These are phyloP conservation scores for Backusella parvicylindrica DNA, from an alignment of 192 early-diverging fungal genomes.

Conservation along the genomic window DNA sequence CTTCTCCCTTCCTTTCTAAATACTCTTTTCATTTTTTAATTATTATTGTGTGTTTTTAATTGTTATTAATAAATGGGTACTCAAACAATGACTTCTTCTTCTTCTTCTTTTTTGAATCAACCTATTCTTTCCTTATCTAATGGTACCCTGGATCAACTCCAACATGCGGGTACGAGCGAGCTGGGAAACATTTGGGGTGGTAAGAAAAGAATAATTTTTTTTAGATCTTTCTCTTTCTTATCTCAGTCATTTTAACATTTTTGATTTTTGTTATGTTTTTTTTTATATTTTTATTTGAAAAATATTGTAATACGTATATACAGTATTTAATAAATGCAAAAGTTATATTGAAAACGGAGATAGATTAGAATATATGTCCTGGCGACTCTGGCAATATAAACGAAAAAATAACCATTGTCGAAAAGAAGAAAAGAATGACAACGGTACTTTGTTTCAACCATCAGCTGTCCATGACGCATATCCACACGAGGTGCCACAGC, in stretches of 20 bases:
- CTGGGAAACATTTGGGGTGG: not conserved
- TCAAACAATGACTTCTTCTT: not conserved
- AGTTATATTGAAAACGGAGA: constrained; percentile 22
- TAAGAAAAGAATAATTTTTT: not conserved
- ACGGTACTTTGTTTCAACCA: constrained; percentile 3
- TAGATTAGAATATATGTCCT: constrained; percentile 34
- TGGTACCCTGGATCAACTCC: not conserved
- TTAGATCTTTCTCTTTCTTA: not conserved
- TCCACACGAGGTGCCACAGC: constrained; percentile 11
- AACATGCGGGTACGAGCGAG: not conserved
- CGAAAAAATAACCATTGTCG: not conserved
- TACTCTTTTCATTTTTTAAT: not conserved
- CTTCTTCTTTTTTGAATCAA: not conserved
- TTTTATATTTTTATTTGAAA: not conserved
- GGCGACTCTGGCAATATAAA: constrained; percentile 26
- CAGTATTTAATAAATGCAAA: constrained; percentile 35
- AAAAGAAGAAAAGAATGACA: not conserved
- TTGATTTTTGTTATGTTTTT: not conserved
- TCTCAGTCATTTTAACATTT: not conserved
- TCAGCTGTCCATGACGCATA: constrained; percentile 14
- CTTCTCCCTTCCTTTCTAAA: not conserved
- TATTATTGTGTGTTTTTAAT: not conserved
- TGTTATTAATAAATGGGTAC: not conserved
- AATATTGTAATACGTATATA: not conserved
- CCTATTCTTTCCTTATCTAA: not conserved